Evolutionary conservation across 371 early-diverging fungal genomes (phyloP).

Genomic region (Dichotomocladium elegans): DNA sequence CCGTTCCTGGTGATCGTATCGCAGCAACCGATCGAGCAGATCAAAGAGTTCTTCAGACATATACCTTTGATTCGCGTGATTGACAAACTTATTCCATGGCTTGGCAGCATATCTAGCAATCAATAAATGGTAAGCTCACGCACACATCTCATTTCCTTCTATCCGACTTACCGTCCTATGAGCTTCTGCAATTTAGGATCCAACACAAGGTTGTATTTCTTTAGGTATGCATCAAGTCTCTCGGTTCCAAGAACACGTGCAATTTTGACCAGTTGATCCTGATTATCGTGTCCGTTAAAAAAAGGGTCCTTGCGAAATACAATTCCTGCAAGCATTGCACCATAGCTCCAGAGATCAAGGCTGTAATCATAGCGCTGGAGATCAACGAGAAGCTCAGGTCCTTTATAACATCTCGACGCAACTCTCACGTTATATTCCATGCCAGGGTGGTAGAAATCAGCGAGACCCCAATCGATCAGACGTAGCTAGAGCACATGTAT

Average conservation of each 20-base stretch:
- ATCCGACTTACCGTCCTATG: slow-evolving; percentile 53
- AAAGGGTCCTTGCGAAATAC: slow-evolving; percentile 98
- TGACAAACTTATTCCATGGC: slow-evolving; percentile 92
- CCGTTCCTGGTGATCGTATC: slow-evolving; percentile 97
- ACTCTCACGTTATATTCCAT: slow-evolving; percentile 98
- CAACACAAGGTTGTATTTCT: slow-evolving; percentile 95
- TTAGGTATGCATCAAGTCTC: slow-evolving; percentile 86
- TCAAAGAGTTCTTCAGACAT: slow-evolving; percentile 86
- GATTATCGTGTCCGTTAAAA: slow-evolving; percentile 98
- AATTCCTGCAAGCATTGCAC: slow-evolving; percentile 99
- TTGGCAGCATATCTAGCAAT: slow-evolving; percentile 77
- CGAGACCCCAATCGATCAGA: slow-evolving; percentile 99
- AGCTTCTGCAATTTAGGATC: slow-evolving; percentile 83
- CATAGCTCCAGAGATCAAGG: slow-evolving; percentile 99
- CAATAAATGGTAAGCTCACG: background rate
- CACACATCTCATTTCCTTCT: background rate
- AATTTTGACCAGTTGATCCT: slow-evolving; percentile 98
- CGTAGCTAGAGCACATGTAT: slow-evolving; percentile 78
- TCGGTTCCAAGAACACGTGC: slow-evolving; percentile 95
- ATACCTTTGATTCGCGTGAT: slow-evolving; percentile 81
- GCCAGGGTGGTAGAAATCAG: slow-evolving; percentile 99
- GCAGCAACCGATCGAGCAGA: slow-evolving; percentile 90
- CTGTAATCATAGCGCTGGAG: slow-evolving; percentile 98
- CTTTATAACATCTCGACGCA: slow-evolving; percentile 98
- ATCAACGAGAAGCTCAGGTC: slow-evolving; percentile 98